These are phyloP conservation scores for Rhodomyrtus tomentosa DNA, from an alignment of 345 rosid genomes.

Conservation along the genomic window DNA sequence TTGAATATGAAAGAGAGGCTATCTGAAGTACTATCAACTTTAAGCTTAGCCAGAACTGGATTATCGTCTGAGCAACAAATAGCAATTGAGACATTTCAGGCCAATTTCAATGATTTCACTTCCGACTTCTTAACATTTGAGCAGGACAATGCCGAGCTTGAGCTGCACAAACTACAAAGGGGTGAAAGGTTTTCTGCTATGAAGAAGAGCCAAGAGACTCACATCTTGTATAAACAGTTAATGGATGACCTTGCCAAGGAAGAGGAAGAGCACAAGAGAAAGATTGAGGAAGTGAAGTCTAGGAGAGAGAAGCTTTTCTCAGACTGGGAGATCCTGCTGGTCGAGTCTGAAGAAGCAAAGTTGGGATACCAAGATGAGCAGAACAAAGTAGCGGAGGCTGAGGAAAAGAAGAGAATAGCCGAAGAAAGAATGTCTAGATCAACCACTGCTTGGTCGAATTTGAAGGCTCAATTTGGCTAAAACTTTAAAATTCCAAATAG, in stretches of 20 bases:
- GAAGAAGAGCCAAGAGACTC: not conserved
- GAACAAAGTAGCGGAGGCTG: not conserved
- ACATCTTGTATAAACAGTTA: not conserved
- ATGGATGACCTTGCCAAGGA: not conserved
- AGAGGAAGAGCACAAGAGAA: not conserved
- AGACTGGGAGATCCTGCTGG: not conserved
- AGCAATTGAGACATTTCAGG: not conserved
- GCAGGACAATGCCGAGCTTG: not conserved
- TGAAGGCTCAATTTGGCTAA: not conserved
- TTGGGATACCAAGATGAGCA: not conserved
- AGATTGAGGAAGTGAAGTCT: not conserved
- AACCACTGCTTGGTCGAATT: not conserved
- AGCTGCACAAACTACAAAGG: not conserved
- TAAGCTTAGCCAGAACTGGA: not conserved
- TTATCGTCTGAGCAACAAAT: not conserved
- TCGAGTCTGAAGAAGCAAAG: not conserved
- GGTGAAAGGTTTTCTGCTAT: not conserved
- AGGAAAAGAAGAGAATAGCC: conserved; percentile 5
- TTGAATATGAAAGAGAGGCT: conserved; percentile 6
- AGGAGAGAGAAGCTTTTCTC: not conserved
- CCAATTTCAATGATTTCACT: not conserved
- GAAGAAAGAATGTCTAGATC: conserved; percentile 6
- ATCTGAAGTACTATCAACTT: not conserved
- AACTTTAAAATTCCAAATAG: not conserved
- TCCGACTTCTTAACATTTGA: not conserved